phyloP scores from a whole-genome alignment of 108 stramenopile species.

The Nitzschia palea region DNA sequence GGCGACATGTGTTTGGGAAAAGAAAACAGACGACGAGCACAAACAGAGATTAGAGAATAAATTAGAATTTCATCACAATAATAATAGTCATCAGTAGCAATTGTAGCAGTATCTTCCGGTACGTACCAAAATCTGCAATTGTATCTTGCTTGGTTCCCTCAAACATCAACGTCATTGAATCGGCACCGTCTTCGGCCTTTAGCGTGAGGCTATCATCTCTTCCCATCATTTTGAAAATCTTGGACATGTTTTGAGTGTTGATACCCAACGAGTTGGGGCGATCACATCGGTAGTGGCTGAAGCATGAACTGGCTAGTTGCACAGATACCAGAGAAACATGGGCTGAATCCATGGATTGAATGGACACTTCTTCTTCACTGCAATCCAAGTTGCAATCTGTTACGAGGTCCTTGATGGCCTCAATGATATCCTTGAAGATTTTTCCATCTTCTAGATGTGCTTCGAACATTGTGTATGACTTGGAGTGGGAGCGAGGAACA shows the following conservation, averaged over 20 bases:
- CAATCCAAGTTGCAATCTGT: constrained; percentile 94
- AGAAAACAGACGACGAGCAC: background rate
- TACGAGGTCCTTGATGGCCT: constrained; percentile 96
- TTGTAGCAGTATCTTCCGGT: background rate
- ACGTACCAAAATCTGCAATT: constrained; percentile 97
- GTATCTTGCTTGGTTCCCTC: constrained; percentile 75
- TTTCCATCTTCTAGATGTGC: constrained; percentile 90
- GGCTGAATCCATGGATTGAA: constrained; percentile 99
- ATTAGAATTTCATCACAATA: no score
- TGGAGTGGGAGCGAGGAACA: no score
- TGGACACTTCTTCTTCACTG: constrained; percentile 82
- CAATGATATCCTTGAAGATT: constrained; percentile 96
- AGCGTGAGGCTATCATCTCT: constrained; percentile 95
- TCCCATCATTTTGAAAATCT: constrained; percentile 98
- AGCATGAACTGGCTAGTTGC: constrained; percentile 74
- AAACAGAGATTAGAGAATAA: background rate
- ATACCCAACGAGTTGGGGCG: constrained; percentile 90
- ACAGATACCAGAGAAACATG: constrained; percentile 97
- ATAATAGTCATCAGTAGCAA: no score
- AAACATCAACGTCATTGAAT: constrained; percentile 92
- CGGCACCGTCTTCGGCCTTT: constrained; percentile 94
- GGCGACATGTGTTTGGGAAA: background rate
- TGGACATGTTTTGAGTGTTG: constrained; percentile 93
- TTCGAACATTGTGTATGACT: constrained; percentile 92
- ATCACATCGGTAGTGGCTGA: constrained; percentile 98